These are phyloP conservation scores for Halophytophthora polymorphica DNA, from an alignment of 352 stramenopile genomes.

Conservation along the genomic window DNA sequence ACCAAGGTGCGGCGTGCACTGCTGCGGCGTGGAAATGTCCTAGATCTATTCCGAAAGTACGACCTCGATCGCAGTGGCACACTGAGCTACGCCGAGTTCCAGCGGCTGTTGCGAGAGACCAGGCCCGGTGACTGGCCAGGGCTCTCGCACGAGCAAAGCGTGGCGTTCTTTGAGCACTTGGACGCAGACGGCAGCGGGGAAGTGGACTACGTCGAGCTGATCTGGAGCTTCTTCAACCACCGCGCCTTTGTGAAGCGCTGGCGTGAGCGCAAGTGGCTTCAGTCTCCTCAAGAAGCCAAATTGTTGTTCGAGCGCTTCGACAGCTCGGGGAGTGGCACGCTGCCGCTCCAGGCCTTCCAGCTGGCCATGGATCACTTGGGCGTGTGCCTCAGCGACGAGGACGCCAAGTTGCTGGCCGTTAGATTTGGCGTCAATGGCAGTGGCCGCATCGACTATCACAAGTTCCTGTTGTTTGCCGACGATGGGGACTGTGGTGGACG, in stretches of 20 bases:
- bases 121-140: conserved; percentile 12
- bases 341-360: conserved; percentile 44
- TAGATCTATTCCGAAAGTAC: conserved; percentile 46
- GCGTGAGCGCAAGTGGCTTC: conserved; percentile 30
- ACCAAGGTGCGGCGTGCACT: conserved; percentile 50
- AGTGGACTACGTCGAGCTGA: conserved; percentile 56
- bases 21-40: conserved; percentile 11
- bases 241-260: conserved; percentile 60
- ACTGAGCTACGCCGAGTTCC: conserved; percentile 46
- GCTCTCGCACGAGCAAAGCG: conserved; percentile 40
- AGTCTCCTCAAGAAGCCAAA: conserved; percentile 17
- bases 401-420: conserved; percentile 45
- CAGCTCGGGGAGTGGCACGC: conserved; percentile 23
- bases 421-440: conserved; percentile 54
- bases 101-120: conserved; percentile 27
- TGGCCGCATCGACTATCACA: conserved; percentile 60
- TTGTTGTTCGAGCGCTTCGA: conserved; percentile 54
- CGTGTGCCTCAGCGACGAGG: conserved; percentile 39
- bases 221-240: conserved; percentile 66
- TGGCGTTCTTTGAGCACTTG: conserved; percentile 44
- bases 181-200: conserved; percentile 42
- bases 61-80: conserved; percentile 48
- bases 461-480: conserved; percentile 54
- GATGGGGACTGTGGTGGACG: neutral
- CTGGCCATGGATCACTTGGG: conserved; percentile 50